phyloP scores from a whole-genome alignment of 2,329 filamentous ascomycete genomes.

The Fusarium sp. region DNA sequence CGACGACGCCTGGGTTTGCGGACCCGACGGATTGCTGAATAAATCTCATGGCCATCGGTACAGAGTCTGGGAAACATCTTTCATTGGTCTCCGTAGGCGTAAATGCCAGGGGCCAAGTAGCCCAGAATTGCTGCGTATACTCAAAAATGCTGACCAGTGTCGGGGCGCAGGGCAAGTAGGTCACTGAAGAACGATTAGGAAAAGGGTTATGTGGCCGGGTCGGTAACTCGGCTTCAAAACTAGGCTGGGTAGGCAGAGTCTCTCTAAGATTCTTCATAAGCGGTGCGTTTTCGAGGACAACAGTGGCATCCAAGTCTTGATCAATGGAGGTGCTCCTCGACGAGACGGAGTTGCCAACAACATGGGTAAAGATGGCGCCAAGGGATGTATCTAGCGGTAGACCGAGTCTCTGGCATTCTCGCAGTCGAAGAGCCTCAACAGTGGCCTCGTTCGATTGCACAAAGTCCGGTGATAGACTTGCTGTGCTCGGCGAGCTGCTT shows the following conservation, averaged over 20 bases:
- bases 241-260: background rate
- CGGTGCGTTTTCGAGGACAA: background rate
- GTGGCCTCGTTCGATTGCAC: background rate
- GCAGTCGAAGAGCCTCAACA: background rate
- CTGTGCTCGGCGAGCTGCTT: background rate
- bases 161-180: background rate
- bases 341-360: background rate
- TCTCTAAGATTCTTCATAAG: background rate
- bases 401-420: background rate
- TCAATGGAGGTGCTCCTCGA: background rate
- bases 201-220: background rate
- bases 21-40: constrained; percentile 1
- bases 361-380: background rate
- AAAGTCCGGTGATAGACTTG: background rate
- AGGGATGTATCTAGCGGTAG: background rate
- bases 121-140: constrained; percentile 38
- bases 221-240: background rate
- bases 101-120: constrained; percentile 15
- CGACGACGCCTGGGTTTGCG: constrained; percentile 4
- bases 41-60: background rate
- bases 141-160: constrained; percentile 13
- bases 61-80: constrained; percentile 2
- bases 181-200: background rate
- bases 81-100: background rate
- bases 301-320: background rate